Evolutionary conservation across 305 asterid species (phyloP).

Genomic region (Nicotiana rustica): DNA sequence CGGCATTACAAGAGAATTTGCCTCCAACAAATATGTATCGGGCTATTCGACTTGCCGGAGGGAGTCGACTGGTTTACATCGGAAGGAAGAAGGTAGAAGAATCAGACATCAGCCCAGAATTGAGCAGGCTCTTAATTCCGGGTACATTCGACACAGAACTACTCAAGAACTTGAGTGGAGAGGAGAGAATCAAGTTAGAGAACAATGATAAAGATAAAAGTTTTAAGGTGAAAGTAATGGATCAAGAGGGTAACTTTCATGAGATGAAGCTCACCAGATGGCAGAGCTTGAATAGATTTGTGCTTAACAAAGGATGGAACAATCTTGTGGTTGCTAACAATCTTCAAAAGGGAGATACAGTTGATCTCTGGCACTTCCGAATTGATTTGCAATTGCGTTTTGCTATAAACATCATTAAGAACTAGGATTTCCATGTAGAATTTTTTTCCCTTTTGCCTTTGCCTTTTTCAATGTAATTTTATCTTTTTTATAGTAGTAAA

Average conservation of each 20-base stretch:
- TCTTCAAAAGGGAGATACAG: slow-evolving; percentile 25
- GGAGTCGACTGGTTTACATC: slow-evolving; percentile 26
- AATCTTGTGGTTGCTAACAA: not conserved
- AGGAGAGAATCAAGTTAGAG: not conserved
- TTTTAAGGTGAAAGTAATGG: not conserved
- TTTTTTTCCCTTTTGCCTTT: not conserved
- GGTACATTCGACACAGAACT: not conserved
- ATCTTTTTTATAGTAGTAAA: not conserved
- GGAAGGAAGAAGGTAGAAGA: not conserved
- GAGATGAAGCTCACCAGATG: slow-evolving; percentile 2
- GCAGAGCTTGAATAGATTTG: slow-evolving; percentile 17
- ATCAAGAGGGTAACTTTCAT: not conserved
- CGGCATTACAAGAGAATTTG: not conserved
- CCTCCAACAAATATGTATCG: not conserved
- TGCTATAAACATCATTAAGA: slow-evolving; percentile 29
- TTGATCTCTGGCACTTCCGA: slow-evolving; percentile 24
- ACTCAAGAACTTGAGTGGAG: not conserved
- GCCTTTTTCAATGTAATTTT: not conserved
- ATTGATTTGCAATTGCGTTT: not conserved
- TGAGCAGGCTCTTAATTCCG: slow-evolving; percentile 20
- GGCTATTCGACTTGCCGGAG: not conserved
- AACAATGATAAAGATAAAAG: not conserved
- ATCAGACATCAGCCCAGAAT: not conserved
- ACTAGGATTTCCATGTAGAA: not conserved
- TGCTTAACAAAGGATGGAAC: slow-evolving; percentile 35